A percentile compares a stretch with the other conserved stretches of the same genome.
These are phyloP conservation scores for Sugiyamaella castrensis DNA, from an alignment of 1,139 yeast species.

Conservation along the genomic window DNA sequence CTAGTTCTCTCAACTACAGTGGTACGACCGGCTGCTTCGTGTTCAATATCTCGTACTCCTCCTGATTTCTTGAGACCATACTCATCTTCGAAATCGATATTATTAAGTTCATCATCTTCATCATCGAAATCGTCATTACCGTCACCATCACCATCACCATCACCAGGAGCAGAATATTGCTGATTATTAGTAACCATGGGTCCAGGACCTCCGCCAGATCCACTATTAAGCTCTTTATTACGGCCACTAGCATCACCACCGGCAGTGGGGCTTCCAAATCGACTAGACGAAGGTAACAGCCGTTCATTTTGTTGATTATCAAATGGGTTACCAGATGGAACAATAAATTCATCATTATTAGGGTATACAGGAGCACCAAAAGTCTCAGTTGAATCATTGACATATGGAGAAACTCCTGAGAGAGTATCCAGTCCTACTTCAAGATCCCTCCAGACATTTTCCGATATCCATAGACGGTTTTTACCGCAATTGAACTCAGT, in stretches of 20 bases:
- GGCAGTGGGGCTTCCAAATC: neutral
- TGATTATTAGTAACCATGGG: no score
- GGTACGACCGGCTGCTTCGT: constrained; percentile 14
- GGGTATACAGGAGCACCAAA: constrained; percentile 5
- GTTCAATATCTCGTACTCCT: constrained; percentile 19
- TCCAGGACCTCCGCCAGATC: neutral
- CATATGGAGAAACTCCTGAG: constrained; percentile 15
- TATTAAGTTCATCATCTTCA: constrained; percentile 23
- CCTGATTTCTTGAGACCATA: constrained; percentile 28
- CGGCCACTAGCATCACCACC: constrained; percentile 2
- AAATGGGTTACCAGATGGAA: constrained; percentile 4
- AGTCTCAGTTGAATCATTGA: constrained; percentile 17
- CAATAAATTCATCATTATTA: constrained; percentile 8
- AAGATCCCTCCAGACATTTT: constrained; percentile 39
- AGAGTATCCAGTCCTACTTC: constrained; percentile 34
- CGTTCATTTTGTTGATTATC: constrained; percentile 6
- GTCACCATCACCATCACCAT: constrained; percentile 22
- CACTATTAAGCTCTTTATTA: constrained; percentile 5
- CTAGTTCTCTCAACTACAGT: constrained; percentile 34
- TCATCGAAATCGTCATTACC: constrained; percentile 24
- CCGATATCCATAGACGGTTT: constrained; percentile 39
- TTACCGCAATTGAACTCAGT: constrained; percentile 38
- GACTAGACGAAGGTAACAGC: constrained; percentile 6
- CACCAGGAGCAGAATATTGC: neutral
- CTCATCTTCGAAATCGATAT: constrained; percentile 27